Evolutionary conservation across 768 basidiomycete genomes (phyloP), one percentile per base, ranked within the genome.

Genomic region (Suillus weaverae): DNA sequence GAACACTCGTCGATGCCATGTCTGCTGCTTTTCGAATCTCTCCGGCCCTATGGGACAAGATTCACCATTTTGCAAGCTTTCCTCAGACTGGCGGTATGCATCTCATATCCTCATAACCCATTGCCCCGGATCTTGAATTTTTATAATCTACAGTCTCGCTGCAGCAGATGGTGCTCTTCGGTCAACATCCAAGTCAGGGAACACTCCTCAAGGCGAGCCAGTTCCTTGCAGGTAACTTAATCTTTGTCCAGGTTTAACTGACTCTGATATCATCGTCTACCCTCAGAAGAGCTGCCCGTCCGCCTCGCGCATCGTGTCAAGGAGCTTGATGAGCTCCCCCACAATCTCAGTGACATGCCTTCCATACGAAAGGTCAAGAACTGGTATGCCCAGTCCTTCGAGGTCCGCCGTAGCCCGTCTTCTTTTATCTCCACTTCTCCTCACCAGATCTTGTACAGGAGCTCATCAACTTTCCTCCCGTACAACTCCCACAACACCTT

Each of bases 331-430:
- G 88, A 92, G 69, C 84, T 99, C 4, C 97, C 97, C 0, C 92
- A 98, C 78, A 91, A 93, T 62, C 83, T 99, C 60, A 89, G 89
- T 70, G 85, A 86, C 54, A 97, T 97, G 97, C 88, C 90, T 0
- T 92, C 91, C 44, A 98, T 99, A 68, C 86, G 88, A 64, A 95
- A 92, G 74, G 93, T 99, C 65, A 96, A 95, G 81, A 90, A 97
- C 72, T 99, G 97, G 97, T 99, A 99, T 76, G 97, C 97, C 0
- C 94, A 99, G 81, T 94, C 92, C 18, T 99, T 99, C 76, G 93
- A 99, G 85, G 97, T 96, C 61, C 60, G 89, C 62, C 57, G 88
- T 79, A 38, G 62, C 30, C 60, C 55, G 60, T 41, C 26, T 30
- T 22, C 55, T 43, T 8, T 30, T 51, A 36, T 51, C n/a, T 32